Conservation (phyloP, 1,284 basidiomycete genomes). For the Austroboletus niveus region DNA sequence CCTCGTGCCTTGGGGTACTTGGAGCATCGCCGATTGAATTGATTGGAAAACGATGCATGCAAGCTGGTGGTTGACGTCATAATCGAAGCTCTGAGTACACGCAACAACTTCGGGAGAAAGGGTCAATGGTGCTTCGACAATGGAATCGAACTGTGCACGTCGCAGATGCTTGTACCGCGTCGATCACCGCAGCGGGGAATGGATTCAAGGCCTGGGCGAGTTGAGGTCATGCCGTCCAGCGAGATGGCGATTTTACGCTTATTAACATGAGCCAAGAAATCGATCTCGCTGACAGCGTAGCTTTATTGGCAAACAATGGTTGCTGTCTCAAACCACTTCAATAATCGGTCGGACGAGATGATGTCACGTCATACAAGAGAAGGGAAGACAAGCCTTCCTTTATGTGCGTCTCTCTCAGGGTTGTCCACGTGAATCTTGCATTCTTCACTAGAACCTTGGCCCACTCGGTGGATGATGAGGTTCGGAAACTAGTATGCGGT, state of each 20-base stretch:
- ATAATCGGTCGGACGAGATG: not conserved
- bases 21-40: not conserved
- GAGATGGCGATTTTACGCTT: slow-evolving; percentile 34
- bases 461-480: slow-evolving; percentile 40
- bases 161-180: slow-evolving; percentile 55
- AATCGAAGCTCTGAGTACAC: not conserved
- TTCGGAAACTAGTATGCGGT: not conserved
- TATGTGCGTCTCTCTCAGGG: slow-evolving; percentile 46
- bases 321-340: too few species aligned
- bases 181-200: slow-evolving; percentile 74
- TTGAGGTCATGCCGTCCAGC: slow-evolving; percentile 72
- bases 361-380: slow-evolving; percentile 59
- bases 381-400: slow-evolving; percentile 16
- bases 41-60: not conserved
- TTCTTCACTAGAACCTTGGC: slow-evolving; percentile 37
- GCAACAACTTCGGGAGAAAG: not conserved
- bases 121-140: not conserved
- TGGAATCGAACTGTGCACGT: not conserved
- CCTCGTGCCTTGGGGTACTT: not conserved
- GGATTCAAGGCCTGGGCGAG: slow-evolving; percentile 63
- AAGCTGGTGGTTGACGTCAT: not conserved
- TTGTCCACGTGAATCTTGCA: slow-evolving; percentile 54
- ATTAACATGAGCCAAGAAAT: slow-evolving; percentile 4
- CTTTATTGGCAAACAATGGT: too few species aligned
- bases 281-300: not conserved